Conservation (phyloP, 805 yeast genomes). For the Ogataea ganodermae region DNA sequence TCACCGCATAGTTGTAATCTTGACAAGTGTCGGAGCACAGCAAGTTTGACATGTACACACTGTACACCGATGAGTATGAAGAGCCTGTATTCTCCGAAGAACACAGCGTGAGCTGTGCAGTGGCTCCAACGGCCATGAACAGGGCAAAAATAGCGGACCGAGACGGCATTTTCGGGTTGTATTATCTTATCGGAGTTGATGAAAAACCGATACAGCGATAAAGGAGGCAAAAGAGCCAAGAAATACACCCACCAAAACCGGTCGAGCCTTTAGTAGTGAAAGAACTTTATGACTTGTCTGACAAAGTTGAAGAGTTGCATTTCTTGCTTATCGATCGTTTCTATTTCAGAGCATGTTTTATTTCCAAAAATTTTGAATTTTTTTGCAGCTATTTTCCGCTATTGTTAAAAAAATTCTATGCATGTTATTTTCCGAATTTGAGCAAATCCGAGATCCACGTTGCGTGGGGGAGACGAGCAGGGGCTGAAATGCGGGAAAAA, state of each 20-base stretch:
- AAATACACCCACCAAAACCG: not conserved
- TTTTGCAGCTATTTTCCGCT: constrained; percentile 4
- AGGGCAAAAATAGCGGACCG: not conserved
- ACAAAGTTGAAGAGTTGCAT: not conserved
- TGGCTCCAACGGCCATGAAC: not conserved
- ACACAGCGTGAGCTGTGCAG: constrained; percentile 24
- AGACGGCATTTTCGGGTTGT: not conserved
- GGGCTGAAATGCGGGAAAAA: not conserved
- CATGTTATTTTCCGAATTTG: constrained; percentile 3
- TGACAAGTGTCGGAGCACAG: constrained; percentile 43
- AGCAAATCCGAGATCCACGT: not conserved
- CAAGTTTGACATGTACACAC: constrained; percentile 41
- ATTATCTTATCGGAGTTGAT: not conserved
- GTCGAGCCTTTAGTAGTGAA: not conserved
- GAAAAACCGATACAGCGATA: not conserved
- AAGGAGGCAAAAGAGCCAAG: not conserved
- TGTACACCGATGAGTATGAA: constrained; percentile 8
- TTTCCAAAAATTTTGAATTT: not conserved
- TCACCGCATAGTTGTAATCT: constrained; percentile 45
- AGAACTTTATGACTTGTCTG: not conserved
- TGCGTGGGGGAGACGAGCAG: not conserved
- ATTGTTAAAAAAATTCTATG: constrained; percentile 4
- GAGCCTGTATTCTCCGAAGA: constrained; percentile 32
- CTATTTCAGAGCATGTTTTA: not conserved
- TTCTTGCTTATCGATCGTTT: not conserved